Evolutionary conservation across 2,329 filamentous ascomycete species (phyloP), one percentile per base, ranked within the genome.

Genomic region (Cladosporium sphaerospermum): DNA sequence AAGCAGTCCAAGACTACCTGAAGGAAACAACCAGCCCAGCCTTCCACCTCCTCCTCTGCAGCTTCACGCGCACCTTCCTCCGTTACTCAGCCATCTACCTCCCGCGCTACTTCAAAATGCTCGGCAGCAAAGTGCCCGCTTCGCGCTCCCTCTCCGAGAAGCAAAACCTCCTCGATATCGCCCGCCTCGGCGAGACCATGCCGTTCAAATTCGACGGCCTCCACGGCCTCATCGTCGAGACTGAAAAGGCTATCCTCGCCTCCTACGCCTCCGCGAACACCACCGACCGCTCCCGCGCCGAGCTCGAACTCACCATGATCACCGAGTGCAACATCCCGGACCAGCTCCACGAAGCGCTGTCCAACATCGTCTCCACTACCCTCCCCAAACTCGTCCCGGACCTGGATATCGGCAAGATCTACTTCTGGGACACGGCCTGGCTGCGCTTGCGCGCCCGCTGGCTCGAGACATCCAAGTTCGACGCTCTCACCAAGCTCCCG

Each of bases 11-110:
- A 50, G 37, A 56, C 7, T 59, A 58, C 40, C 49, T 57, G 13
- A 42, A 54, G 11, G 52, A 58, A 9, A 58, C 52, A 3, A 54
- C 59, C 40, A 63, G 58, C 36, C 63, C 64, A 13, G 61, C 60
- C 3, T 46, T 73, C 23, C 62, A 69, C 56, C 74, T 95, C 11
- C 66, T 93, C 16, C 78, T 95, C 31, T 86, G 84, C 62, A 90
- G 86, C 31, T 83, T 86, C 49, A 85, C 85, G 9, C 81, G 89
- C 10, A 81, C 82, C 16, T 85, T 92, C 57, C 75, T 95, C 18
- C 81, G 82, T 23, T 82, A 86, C 31, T 76, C 83, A 45, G 87
- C 82, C 66, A 82, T 82, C 39, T 80, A 84, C 31, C 74, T 90
- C 54, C 46, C 41, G 8, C 58, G 63, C n/a, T 61, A 61, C 28